Evolutionary conservation across 2,329 filamentous ascomycete species (phyloP).

Genomic region (Fusarium humuli): DNA sequence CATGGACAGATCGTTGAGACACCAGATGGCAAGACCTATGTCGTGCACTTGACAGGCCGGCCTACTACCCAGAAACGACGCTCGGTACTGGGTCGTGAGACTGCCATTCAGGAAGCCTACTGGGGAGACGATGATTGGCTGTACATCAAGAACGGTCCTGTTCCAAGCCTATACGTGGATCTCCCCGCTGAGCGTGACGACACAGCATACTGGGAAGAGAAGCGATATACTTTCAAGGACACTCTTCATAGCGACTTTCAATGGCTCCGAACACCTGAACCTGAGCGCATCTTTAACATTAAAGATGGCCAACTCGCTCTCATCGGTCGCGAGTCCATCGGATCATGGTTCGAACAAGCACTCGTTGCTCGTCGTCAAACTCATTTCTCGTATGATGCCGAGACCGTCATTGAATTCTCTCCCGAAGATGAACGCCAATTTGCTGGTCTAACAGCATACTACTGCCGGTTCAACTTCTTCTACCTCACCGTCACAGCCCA

Average conservation of each 20-base stretch:
- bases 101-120: slow-evolving; percentile 68
- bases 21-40: slow-evolving; percentile 62
- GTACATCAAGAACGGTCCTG: slow-evolving; percentile 68
- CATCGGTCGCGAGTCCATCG: slow-evolving; percentile 63
- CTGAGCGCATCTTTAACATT: slow-evolving; percentile 63
- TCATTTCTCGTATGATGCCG: slow-evolving; percentile 71
- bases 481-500: slow-evolving; percentile 70
- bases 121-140: slow-evolving; percentile 72
- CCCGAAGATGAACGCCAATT: slow-evolving; percentile 70
- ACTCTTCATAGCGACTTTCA: slow-evolving; percentile 65
- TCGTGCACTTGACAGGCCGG: slow-evolving; percentile 65
- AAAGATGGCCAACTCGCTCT: slow-evolving; percentile 58
- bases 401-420: slow-evolving; percentile 65
- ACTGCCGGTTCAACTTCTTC: slow-evolving; percentile 74
- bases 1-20: slow-evolving; percentile 67
- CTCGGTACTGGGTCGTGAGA: slow-evolving; percentile 67
- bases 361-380: slow-evolving; percentile 66
- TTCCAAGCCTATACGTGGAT: slow-evolving; percentile 65
- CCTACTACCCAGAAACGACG: slow-evolving; percentile 64
- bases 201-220: slow-evolving; percentile 61
- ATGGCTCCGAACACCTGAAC: slow-evolving; percentile 67
- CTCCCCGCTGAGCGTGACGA: slow-evolving; percentile 63
- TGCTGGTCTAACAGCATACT: slow-evolving; percentile 71
- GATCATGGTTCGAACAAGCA: slow-evolving; percentile 70
- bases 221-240: slow-evolving; percentile 59